Base-by-base conservation (phyloP, 2,329 filamentous ascomycete species). In the Apiospora saccharicola region DNA sequence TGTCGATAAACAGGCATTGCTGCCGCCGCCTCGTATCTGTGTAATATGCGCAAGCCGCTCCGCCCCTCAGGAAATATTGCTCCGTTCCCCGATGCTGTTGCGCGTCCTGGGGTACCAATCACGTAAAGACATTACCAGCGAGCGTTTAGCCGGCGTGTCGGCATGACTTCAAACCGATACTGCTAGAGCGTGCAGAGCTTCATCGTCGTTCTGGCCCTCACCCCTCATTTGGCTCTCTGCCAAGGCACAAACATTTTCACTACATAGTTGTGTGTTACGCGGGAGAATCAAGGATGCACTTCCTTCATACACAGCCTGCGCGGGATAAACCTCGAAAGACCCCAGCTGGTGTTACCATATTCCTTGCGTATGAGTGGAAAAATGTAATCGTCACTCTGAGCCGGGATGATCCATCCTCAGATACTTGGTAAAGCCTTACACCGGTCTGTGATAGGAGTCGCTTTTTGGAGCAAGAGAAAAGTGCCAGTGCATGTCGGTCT, bases 51-150 rank as follows among this genome's bases (percentile, higher is more conserved):
- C n/a, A 64, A 34, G 57, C 57, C 57, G 8, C 30, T 64, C 30
- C 57, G 57, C 57, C 57, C 34, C 57, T 41, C 57, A 41, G 57
- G 30, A 41, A 64, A 64, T 64, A 64, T 64, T 41, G 57, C 57
- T 41, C 57, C 57, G 19, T 64, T 41, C 16, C 57, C 57, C 13
- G 3, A 41, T 13, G 57, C 19, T 13, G 34, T 64, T 64, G 34
- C 57, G 57, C 57, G 57, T 64, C 19, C 34, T 41, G 34, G 12
- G 19, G 30, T 41, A 41, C 22, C 34, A n/a, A 41, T 64, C 57
- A 64, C 57, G 57, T 41, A 41, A 14, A n/a, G 34, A 64, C n/a
- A 37, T 61, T 41, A 41, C 57, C 24, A 24, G 57, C 34, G 34
- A 64, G n/a, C 22, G 34, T 64, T 41, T 64, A 41, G 22, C 34